These are phyloP conservation scores for Boehmeria nivea DNA, from an alignment of 306 rosid genomes.

Conservation along the genomic window DNA sequence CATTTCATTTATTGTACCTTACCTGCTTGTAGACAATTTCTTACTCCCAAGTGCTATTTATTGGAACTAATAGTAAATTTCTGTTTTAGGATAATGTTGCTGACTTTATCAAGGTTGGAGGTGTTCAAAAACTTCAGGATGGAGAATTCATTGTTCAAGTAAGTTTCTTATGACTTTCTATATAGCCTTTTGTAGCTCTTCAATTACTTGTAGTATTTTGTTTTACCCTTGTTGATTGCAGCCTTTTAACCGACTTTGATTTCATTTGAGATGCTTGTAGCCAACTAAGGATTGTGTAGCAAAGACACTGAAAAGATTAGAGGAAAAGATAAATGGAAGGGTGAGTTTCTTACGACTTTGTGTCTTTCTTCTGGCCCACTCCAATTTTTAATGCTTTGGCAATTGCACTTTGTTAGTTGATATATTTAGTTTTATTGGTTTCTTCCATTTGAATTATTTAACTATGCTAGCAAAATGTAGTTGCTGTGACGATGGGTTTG, in stretches of 20 bases:
- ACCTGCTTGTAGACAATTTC: no score
- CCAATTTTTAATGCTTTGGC: no score
- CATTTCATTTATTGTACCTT: not conserved
- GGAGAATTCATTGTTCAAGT: constrained; percentile 82
- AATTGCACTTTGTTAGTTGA: constrained; percentile 2
- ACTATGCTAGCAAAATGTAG: not conserved
- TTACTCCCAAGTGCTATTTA: not conserved
- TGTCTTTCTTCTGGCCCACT: no score
- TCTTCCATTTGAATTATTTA: no score
- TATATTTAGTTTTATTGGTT: constrained; percentile 12
- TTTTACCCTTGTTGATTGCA: not conserved
- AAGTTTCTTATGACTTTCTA: constrained; percentile 11
- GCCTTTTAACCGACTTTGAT: not conserved
- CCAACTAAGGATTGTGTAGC: constrained; percentile 82
- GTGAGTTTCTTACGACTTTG: constrained; percentile 32
- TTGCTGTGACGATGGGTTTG: not conserved
- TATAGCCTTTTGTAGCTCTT: not conserved
- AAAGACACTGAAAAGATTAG: constrained; percentile 73
- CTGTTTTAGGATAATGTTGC: constrained; percentile 64
- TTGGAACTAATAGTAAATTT: constrained; percentile 9
- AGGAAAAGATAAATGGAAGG: constrained; percentile 68
- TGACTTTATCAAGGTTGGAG: constrained; percentile 61
- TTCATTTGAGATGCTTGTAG: constrained; percentile 28
- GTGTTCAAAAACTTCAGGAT: constrained; percentile 68
- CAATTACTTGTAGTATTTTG: not conserved